Evolutionary conservation across 2,329 filamentous ascomycete species (phyloP).

Genomic region (Colletotrichum coccodes): DNA sequence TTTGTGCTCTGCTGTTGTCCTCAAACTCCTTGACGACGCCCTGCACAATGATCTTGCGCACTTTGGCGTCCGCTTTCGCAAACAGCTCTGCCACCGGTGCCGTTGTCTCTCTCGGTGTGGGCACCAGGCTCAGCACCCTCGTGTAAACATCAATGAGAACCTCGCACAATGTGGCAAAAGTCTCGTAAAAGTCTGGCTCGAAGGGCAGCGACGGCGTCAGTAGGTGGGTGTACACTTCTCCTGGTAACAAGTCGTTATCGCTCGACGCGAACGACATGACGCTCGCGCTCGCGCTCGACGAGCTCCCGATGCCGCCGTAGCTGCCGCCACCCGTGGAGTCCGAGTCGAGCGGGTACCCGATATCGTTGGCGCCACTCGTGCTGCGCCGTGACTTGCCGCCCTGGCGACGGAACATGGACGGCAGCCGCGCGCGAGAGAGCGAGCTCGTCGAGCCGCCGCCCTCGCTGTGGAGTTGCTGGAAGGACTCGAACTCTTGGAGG

Average conservation of each 20-base stretch:
- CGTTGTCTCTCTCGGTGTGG: constrained; percentile 78
- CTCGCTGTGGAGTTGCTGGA: constrained; percentile 86
- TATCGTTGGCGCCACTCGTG: constrained; percentile 57
- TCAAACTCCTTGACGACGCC: constrained; percentile 94
- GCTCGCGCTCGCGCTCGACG: constrained; percentile 47
- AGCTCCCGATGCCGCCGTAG: constrained; percentile 38
- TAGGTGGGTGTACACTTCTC: constrained; percentile 88
- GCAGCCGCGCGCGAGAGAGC: constrained; percentile 81
- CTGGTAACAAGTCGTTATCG: constrained; percentile 75
- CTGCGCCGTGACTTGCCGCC: constrained; percentile 67
- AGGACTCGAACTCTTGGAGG: constrained; percentile 91
- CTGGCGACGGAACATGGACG: constrained; percentile 83
- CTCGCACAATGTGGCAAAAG: constrained; percentile 94
- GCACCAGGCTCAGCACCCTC: constrained; percentile 78
- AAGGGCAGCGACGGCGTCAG: constrained; percentile 94
- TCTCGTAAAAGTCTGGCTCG: constrained; percentile 96
- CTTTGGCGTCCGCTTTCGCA: constrained; percentile 84
- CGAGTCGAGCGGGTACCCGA: constrained; percentile 41
- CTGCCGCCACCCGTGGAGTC: constrained; percentile 40
- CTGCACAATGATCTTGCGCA: constrained; percentile 89
- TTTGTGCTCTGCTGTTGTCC: constrained; percentile 79
- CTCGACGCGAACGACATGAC: constrained; percentile 69
- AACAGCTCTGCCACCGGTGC: constrained; percentile 84
- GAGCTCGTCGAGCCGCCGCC: constrained; percentile 76
- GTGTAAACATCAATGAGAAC: constrained; percentile 93